Evolutionary conservation across 495 filamentous ascomycete genomes (phyloP).

Genomic region (Coniosporium apollinis): DNA sequence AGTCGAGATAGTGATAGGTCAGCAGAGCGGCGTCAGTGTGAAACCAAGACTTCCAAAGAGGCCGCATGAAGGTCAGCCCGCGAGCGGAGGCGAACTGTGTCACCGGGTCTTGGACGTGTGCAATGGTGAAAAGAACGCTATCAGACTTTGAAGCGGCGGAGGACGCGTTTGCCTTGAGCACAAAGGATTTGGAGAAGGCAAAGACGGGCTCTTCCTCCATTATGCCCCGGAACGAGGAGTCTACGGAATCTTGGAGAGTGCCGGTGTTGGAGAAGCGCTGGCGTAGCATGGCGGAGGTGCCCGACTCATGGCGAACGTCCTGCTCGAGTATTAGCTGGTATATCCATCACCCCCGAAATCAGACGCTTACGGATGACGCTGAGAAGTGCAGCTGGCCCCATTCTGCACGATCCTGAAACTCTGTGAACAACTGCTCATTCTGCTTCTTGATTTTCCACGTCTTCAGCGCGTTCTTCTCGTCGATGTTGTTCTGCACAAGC

Average conservation of each 20-base stretch:
- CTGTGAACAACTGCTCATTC: slow-evolving; percentile 53
- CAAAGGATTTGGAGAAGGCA: slow-evolving; percentile 74
- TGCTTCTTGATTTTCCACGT: slow-evolving; percentile 48
- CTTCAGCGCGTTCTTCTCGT: slow-evolving; percentile 28
- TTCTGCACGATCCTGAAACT: slow-evolving; percentile 62
- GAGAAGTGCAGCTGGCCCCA: slow-evolving; percentile 79
- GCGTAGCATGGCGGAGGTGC: slow-evolving; percentile 51
- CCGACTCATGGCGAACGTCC: slow-evolving; percentile 49
- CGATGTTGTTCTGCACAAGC: slow-evolving; percentile 30
- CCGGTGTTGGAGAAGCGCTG: slow-evolving; percentile 55
- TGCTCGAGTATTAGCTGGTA: slow-evolving; percentile 10
- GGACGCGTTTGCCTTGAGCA: slow-evolving; percentile 21
- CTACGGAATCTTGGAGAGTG: slow-evolving; percentile 46
- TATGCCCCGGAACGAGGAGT: slow-evolving; percentile 48
- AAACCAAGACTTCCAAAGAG: slow-evolving; percentile 58
- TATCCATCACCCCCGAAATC: not conserved
- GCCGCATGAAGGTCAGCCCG: slow-evolving; percentile 69
- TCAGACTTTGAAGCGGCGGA: slow-evolving; percentile 12
- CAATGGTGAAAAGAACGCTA: slow-evolving; percentile 66
- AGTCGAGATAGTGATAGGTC: slow-evolving; percentile 25
- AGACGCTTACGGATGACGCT: slow-evolving; percentile 39
- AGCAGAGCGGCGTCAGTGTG: slow-evolving; percentile 13
- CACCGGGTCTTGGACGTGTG: slow-evolving; percentile 68
- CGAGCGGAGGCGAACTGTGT: slow-evolving; percentile 72
- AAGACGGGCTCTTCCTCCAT: slow-evolving; percentile 81